Conservation (phyloP, 805 yeast genomes). For the Candida schatavii region DNA sequence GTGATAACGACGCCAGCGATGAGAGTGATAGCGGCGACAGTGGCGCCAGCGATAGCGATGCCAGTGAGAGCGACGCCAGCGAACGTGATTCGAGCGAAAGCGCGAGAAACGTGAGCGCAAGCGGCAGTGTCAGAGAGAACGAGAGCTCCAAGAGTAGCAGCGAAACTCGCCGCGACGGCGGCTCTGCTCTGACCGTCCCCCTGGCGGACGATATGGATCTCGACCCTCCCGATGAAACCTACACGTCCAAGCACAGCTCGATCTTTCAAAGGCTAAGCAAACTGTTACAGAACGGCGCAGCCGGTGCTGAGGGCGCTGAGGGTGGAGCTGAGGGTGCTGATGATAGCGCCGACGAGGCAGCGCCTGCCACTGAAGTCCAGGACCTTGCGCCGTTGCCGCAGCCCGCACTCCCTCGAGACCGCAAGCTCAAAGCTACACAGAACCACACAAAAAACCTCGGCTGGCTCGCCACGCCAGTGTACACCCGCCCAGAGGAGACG, state of each 20-base stretch:
- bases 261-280: conserved; percentile 19
- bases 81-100: conserved; percentile 9
- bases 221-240: conserved; percentile 13
- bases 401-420: conserved; percentile 63
- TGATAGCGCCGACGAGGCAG: conserved; percentile 11
- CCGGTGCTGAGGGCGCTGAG: conserved; percentile 9
- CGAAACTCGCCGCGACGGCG: conserved; percentile 8
- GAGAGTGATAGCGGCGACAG: conserved; percentile 13
- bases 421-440: conserved; percentile 26
- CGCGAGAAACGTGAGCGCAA: conserved; percentile 16
- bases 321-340: conserved; percentile 13
- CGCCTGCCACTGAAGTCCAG: conserved; percentile 18
- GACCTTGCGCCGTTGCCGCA: conserved; percentile 78
- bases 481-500: conserved; percentile 45
- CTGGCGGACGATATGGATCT: conserved; percentile 12
- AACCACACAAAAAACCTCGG: conserved; percentile 38
- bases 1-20: conserved; percentile 11
- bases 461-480: conserved; percentile 70
- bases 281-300: conserved; percentile 13
- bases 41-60: conserved; percentile 5
- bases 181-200: conserved; percentile 12
- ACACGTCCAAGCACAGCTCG: conserved; percentile 20
- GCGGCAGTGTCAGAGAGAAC: conserved; percentile 8
- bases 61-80: background rate
- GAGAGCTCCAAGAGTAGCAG: conserved; percentile 3